Evolutionary conservation across 2,329 filamentous ascomycete genomes (phyloP).

Genomic region (Scytalidium lignicola): DNA sequence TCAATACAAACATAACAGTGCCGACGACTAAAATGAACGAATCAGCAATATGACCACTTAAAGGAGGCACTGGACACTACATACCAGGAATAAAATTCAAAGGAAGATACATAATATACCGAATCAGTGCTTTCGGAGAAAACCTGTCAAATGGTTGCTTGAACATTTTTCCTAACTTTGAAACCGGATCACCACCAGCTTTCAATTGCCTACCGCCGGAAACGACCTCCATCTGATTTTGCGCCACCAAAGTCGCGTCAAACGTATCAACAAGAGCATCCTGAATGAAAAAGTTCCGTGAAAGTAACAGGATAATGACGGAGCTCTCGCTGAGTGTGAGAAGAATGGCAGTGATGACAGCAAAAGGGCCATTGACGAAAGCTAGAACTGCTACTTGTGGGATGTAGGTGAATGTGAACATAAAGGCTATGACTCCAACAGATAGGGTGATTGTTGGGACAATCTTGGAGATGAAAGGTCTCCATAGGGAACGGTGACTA

Average conservation of each 20-base stretch:
- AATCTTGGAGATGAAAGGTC: conserved; percentile 50
- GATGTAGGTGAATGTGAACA: conserved; percentile 85
- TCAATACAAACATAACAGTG: conserved; percentile 70
- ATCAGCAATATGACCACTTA: neutral
- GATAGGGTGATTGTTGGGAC: conserved; percentile 64
- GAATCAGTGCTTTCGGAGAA: conserved; percentile 58
- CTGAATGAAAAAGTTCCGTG: conserved; percentile 70
- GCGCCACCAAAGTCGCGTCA: conserved; percentile 62
- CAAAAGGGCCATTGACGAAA: conserved; percentile 79
- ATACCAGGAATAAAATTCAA: conserved; percentile 79
- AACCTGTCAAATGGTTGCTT: conserved; percentile 54
- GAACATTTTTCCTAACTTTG: conserved; percentile 49
- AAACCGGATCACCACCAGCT: conserved; percentile 50
- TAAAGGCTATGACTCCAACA: conserved; percentile 64
- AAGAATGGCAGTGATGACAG: conserved; percentile 66
- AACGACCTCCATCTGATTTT: conserved; percentile 55
- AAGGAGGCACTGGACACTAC: conserved; percentile 1
- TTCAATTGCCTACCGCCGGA: conserved; percentile 70
- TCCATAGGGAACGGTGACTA: conserved; percentile 51
- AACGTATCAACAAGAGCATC: conserved; percentile 86
- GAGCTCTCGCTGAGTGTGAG: conserved; percentile 61
- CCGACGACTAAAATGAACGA: conserved; percentile 57
- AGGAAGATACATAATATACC: conserved; percentile 68
- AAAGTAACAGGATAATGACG: conserved; percentile 50
- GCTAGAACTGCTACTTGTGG: conserved; percentile 80